Percentiles rank a stretch among this genome's conserved stretches.
Evolutionary conservation across 176 grass and related monocot species (phyloP).

Genomic region (Metroxylon sagu): DNA sequence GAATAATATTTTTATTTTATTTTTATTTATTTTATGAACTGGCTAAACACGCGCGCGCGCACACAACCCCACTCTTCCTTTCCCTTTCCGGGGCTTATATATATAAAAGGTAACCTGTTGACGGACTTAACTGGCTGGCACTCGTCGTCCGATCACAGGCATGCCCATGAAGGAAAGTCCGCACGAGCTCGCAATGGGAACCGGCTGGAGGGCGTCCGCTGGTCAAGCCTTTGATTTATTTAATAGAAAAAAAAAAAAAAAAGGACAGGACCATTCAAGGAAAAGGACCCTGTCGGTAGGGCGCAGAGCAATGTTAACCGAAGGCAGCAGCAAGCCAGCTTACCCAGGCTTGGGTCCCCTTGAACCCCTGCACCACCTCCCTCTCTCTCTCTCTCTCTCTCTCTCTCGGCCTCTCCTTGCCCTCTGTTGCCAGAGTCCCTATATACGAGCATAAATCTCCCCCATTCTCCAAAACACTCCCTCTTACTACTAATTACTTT

Average conservation of each 20-base stretch:
- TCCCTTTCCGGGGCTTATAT: no score
- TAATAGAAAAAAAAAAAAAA: constrained; percentile 2
- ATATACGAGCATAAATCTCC: constrained; percentile 13
- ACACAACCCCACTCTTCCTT: no score
- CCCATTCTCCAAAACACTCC: constrained; percentile 5
- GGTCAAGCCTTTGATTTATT: no score
- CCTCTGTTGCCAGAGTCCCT: background rate
- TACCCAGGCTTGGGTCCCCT: constrained; percentile 28
- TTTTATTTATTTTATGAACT: no score
- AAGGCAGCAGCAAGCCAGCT: constrained; percentile 21
- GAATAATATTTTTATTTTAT: no score
- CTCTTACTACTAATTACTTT: background rate
- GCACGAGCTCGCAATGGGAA: no score
- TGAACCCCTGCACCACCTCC: constrained; percentile 24
- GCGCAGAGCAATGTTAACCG: constrained; percentile 1
- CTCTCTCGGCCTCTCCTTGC: constrained; percentile 2
- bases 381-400: no score
- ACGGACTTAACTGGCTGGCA: no score
- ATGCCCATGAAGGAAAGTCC: no score
- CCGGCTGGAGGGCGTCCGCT: background rate
- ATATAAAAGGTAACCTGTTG: no score
- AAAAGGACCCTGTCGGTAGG: constrained; percentile 51
- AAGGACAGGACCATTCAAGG: constrained; percentile 4
- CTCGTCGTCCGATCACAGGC: no score
- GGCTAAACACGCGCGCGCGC: no score